Conservation (phyloP, 2,329 filamentous ascomycete species). For the Botrytis tulipae region DNA sequence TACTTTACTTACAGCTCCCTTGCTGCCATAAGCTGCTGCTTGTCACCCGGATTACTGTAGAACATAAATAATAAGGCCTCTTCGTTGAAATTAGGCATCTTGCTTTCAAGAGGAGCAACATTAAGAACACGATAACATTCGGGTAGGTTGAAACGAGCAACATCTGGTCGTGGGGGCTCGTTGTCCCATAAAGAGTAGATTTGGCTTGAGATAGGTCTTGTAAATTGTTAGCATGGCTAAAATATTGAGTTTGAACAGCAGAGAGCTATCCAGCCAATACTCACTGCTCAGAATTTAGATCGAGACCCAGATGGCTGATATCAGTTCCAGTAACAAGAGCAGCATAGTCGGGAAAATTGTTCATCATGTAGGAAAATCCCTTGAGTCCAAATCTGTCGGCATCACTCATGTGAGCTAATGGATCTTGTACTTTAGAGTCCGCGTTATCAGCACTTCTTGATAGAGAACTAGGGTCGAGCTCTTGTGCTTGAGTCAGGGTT, state of each 20-base stretch:
- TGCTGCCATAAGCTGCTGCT: slow-evolving; percentile 63
- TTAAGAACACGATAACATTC: slow-evolving; percentile 68
- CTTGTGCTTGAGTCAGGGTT: slow-evolving; percentile 26
- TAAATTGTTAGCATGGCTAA: not conserved
- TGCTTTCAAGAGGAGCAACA: slow-evolving; percentile 62
- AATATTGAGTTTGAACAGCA: slow-evolving; percentile 14
- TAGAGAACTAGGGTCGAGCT: slow-evolving; percentile 27
- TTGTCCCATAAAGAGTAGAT: slow-evolving; percentile 62
- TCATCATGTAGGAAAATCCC: slow-evolving; percentile 56
- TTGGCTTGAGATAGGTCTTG: slow-evolving; percentile 52
- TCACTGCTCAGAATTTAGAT: slow-evolving; percentile 58
- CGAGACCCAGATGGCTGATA: slow-evolving; percentile 55
- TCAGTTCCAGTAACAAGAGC: slow-evolving; percentile 60
- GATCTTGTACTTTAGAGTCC: slow-evolving; percentile 50
- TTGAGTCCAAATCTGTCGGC: slow-evolving; percentile 65
- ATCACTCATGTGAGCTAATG: slow-evolving; percentile 59
- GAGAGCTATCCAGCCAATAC: slow-evolving; percentile 31
- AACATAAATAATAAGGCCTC: slow-evolving; percentile 70
- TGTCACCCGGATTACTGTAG: slow-evolving; percentile 62
- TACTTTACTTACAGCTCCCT: slow-evolving; percentile 54
- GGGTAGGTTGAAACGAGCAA: slow-evolving; percentile 57
- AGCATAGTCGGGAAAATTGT: slow-evolving; percentile 63
- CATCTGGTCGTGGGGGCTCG: slow-evolving; percentile 54
- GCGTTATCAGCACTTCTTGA: slow-evolving; percentile 33
- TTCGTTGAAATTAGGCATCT: slow-evolving; percentile 65